A percentile compares a stretch with the other conserved stretches of the same genome.
phyloP scores from a whole-genome alignment of 2,329 filamentous ascomycete genomes.

The Pestalotiopsis sp. region DNA sequence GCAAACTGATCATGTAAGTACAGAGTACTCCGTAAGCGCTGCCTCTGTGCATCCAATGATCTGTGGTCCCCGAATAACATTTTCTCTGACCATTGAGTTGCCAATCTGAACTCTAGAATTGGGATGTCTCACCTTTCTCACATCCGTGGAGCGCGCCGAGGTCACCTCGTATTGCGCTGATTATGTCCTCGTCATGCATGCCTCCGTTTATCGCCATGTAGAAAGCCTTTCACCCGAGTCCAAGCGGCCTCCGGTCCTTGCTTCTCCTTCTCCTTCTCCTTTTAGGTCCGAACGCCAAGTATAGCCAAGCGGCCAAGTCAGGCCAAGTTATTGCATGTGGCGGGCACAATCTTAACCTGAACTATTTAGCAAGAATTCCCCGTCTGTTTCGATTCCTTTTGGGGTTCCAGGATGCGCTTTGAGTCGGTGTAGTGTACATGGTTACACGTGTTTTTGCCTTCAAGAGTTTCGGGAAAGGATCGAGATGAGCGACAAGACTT shows the following conservation, averaged over 20 bases:
- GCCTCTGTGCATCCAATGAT: too few species aligned
- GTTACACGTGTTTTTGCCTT: neutral
- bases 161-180: too few species aligned
- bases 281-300: neutral
- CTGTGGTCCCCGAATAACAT: too few species aligned
- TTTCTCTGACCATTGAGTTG: too few species aligned
- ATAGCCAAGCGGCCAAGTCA: neutral
- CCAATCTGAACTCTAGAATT: too few species aligned
- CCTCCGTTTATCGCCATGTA: too few species aligned
- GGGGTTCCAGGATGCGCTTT: neutral
- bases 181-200: too few species aligned
- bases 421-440: neutral
- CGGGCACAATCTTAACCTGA: neutral
- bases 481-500: neutral
- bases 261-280: neutral
- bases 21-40: too few species aligned
- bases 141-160: too few species aligned
- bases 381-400: neutral
- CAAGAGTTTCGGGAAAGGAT: neutral
- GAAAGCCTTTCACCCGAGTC: too few species aligned
- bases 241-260: neutral
- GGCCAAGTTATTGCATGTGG: constrained; percentile 3
- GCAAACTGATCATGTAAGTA: too few species aligned
- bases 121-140: too few species aligned
- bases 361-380: neutral